Conservation (phyloP, 2,329 filamentous ascomycete species). For the Aspergillus carbonarius region DNA sequence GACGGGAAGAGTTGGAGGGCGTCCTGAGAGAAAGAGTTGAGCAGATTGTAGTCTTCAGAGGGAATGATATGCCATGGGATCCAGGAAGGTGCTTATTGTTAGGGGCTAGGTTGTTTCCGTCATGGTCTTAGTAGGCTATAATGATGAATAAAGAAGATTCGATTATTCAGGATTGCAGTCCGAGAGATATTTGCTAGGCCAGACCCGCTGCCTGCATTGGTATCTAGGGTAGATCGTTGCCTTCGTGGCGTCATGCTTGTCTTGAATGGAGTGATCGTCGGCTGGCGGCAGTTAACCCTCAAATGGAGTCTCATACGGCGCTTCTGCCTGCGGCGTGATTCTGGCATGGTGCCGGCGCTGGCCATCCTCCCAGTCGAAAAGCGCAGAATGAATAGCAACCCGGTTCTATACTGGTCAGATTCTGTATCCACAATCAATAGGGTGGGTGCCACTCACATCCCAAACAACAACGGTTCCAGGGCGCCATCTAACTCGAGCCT, state of each 20-base stretch:
- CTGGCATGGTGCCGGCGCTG: conserved; percentile 76
- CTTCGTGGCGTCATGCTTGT: neutral
- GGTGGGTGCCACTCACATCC: conserved; percentile 54
- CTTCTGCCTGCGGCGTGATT: conserved; percentile 79
- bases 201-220: neutral
- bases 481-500: conserved; percentile 74
- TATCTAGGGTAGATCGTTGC: neutral
- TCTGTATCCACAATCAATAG: neutral
- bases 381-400: conserved; percentile 73
- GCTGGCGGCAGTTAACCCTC: conserved; percentile 22
- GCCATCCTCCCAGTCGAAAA: conserved; percentile 79
- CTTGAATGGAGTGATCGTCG: neutral
- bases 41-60: too few relatives aligned
- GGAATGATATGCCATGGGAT: too few relatives aligned
- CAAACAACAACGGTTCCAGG: conserved; percentile 79
- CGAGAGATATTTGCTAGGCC: neutral
- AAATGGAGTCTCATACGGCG: conserved; percentile 69
- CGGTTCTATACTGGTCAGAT: conserved; percentile 55
- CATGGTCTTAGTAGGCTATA: neutral
- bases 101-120: too few relatives aligned
- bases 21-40: too few relatives aligned
- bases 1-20: too few relatives aligned
- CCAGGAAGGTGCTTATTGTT: too few relatives aligned
- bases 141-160: neutral
- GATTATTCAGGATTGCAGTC: neutral